Evolutionary conservation across 1,139 yeast species (phyloP), one percentile per base, ranked within the genome.

Genomic region (Blastobotrys persicus): DNA sequence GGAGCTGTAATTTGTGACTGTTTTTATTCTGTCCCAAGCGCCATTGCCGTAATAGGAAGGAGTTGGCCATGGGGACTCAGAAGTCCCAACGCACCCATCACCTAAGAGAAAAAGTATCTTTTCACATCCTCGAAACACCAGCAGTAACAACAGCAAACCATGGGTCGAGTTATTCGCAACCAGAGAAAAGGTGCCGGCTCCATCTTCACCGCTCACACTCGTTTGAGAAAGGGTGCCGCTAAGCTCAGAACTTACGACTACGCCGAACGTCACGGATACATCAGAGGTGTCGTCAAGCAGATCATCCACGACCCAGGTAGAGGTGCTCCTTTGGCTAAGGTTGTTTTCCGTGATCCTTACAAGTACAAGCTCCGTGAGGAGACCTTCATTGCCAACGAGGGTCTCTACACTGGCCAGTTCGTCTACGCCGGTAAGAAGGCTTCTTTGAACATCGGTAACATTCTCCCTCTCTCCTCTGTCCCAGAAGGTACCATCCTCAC

Each of bases 111-210:
- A n/a, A 37, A 37, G 41, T 19, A 37, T 37, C 18, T 37, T 37
- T 37, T 37, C 41, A 37, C 28, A 19, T 16, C 7, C 41, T 9
- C 28, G 19, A 18, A 12, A 37, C 41, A 37, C 41, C 41, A 17
- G 18, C 39, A 34, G 28, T 18, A 37, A 3, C 5, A 18, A 4
- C 6, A 37, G 13, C n/a, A 37, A 37, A 37, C 18, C 14, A 37
- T 37, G 41, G 98, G 98, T 88, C 92, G 98, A 86, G 99, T 94
- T 81, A 94, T 94, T 83, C 95, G 98, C 83, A 92, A 94, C 85
- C 98, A 94, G 87, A 91, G 99, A 88, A 94, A 94, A 83, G 98
- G 98, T 85, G 98, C 97, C 80, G 98, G 98, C 75, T 91, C 98
- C 73, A 89, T 94, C 85, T 94, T 94, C 89, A 87, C 95, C 77